Evolutionary conservation across 2,329 filamentous ascomycete genomes (phyloP).

Genomic region (Coleophoma eucalyptorum): DNA sequence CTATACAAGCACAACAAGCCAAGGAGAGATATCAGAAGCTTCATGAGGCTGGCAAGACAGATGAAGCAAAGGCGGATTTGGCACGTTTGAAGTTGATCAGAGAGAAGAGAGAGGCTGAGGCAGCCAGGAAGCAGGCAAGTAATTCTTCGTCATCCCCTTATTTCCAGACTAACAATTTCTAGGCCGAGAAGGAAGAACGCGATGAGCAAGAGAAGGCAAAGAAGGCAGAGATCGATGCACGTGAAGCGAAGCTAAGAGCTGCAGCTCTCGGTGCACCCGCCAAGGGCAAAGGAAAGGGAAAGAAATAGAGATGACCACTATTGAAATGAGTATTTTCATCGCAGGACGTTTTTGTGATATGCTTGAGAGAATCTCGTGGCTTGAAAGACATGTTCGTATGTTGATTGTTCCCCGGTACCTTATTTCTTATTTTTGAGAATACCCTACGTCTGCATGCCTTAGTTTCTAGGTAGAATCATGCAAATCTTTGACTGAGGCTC

Average conservation of each 20-base stretch:
- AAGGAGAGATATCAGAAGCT: slow-evolving; percentile 89
- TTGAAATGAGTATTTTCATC: no score
- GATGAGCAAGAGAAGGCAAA: slow-evolving; percentile 33
- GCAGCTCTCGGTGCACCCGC: slow-evolving; percentile 24
- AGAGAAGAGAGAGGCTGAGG: slow-evolving; percentile 82
- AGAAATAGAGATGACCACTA: slow-evolving; percentile 3
- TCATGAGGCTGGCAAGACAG: slow-evolving; percentile 93
- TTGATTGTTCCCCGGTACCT: no score
- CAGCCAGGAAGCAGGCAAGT: slow-evolving; percentile 75
- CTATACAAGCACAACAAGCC: slow-evolving; percentile 79
- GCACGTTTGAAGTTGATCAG: slow-evolving; percentile 78
- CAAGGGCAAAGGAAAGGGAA: slow-evolving; percentile 20
- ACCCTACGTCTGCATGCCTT: no score
- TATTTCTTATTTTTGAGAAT: no score
- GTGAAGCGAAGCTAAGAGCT: slow-evolving; percentile 37
- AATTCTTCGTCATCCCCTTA: background rate
- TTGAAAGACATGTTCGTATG: no score
- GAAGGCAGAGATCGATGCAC: slow-evolving; percentile 41
- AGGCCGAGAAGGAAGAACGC: slow-evolving; percentile 33
- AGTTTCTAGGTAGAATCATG: no score
- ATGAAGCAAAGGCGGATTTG: slow-evolving; percentile 87
- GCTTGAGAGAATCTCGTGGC: no score
- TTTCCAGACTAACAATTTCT: slow-evolving; percentile 11
- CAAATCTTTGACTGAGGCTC: no score
- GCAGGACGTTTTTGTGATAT: no score